Conservation (phyloP, 1,284 basidiomycete species). For the Ceratobasidium sp. region DNA sequence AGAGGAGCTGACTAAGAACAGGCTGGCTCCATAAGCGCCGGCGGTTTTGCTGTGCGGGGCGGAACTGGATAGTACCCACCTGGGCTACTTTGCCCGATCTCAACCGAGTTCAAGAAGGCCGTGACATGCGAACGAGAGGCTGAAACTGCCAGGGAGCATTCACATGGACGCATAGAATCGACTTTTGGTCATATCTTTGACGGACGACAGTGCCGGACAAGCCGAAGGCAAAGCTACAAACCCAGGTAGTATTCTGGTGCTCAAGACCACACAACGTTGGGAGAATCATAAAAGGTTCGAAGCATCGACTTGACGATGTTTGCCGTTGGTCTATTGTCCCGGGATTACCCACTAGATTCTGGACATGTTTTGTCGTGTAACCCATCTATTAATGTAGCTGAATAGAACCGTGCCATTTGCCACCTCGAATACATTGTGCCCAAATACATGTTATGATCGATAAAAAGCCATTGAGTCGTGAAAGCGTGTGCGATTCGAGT, state of each 20-base stretch:
- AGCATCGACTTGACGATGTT: not conserved
- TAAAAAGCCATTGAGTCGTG: not conserved
- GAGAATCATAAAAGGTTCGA: not conserved
- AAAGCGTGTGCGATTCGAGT: slow-evolving; percentile 6
- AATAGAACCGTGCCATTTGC: slow-evolving; percentile 12
- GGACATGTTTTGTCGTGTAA: not conserved
- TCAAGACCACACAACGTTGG: not conserved
- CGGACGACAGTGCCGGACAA: not conserved
- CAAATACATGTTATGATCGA: not conserved
- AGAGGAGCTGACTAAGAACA: not conserved
- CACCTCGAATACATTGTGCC: not conserved
- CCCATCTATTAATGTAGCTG: not conserved
- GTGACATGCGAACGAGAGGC: not conserved
- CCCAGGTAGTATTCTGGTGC: not conserved
- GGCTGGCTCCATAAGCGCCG: not conserved
- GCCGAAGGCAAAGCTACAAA: slow-evolving; percentile 1
- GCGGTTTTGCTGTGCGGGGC: not conserved
- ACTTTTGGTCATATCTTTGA: not conserved
- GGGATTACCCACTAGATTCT: not conserved
- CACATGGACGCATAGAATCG: not conserved
- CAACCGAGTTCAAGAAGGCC: not conserved
- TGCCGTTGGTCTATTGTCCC: not conserved
- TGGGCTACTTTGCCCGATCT: too few species aligned
- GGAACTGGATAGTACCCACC: not conserved
- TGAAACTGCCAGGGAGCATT: not conserved